Evolutionary conservation across 2,329 filamentous ascomycete species (phyloP), one percentile per base, ranked within the genome.

Genomic region (Ascochyta viciae-villosae): DNA sequence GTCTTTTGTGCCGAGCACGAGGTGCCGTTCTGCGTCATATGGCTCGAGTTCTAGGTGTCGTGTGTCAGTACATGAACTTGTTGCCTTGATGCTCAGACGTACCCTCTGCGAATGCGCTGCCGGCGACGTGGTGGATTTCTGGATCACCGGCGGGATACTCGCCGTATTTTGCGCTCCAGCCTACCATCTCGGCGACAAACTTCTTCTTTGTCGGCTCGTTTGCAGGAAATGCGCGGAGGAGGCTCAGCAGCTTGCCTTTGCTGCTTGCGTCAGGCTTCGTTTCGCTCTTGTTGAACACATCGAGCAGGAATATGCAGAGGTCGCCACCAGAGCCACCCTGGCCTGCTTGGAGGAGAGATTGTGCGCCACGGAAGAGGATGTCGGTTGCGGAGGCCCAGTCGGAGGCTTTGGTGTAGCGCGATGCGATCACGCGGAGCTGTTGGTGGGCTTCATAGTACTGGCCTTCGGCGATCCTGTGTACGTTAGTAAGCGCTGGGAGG

Each of bases 371-470:
- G 76, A 86, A 89, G 63, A 99, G 85, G 63, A 98, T 89, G 65
- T 96, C 91, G 74, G 92, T 89, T 43, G 96, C 95, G 12, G 92
- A 89, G 65, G 83, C 76, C 85, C 90, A 97, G 83, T 94, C 94
- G 59, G 85, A 81, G 39, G 89, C 84, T 81, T 98, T 98, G 76
- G 94, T 87, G 80, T 99, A 96, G 54, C 96, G 92, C 35, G 92
- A 89, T 58, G 93, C 93, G 66, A 97, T 94, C 50, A 97, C 93
- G 61, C 95, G 92, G 64, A 96, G 91, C 81, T 99, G 95, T 78
- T 99, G 95, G 80, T 98, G 94, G 55, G 95, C 95, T 84, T 99
- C 95, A 81, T 99, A 99, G 83, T 87, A 97, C 75, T 95, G 89
- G 71, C 93, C 94, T 77, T 96, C 92, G 65, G 87, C 83, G 77